Conservation (phyloP, 805 yeast genomes). For the Hanseniaspora pseudoguilliermondii region DNA sequence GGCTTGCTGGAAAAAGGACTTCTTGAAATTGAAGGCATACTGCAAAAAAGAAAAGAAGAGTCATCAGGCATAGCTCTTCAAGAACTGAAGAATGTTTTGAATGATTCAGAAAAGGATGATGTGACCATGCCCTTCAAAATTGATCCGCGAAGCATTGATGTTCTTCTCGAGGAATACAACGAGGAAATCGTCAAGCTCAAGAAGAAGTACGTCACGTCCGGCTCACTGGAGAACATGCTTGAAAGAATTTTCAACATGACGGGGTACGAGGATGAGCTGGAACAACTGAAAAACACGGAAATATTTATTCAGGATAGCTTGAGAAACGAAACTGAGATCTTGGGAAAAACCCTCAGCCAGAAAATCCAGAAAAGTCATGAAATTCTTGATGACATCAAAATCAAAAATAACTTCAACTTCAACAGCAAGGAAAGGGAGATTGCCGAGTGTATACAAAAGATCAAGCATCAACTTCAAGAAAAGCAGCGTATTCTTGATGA, state of each 20-base stretch:
- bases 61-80: conserved; percentile 1
- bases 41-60: not conserved
- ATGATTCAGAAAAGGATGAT: conserved; percentile 11
- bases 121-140: conserved; percentile 1
- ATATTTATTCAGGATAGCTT: conserved; percentile 14
- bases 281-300: conserved; percentile 17
- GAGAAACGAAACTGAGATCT: conserved; percentile 17
- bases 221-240: conserved; percentile 10
- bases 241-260: conserved; percentile 15
- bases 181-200: conserved; percentile 1
- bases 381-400: conserved; percentile 19
- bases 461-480: conserved; percentile 12
- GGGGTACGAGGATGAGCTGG: conserved; percentile 19
- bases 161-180: conserved; percentile 1
- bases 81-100: conserved; percentile 9
- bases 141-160: conserved; percentile 6
- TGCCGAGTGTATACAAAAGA: conserved; percentile 18
- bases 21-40: not conserved
- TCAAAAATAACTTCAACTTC: not conserved
- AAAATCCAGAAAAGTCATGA: conserved; percentile 17
- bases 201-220: conserved; percentile 4
- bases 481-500: conserved; percentile 8
- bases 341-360: conserved; percentile 16
- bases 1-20: not conserved
- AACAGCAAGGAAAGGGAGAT: conserved; percentile 11